Conservation (phyloP, 768 basidiomycete genomes). For the Suillus tomentosus region DNA sequence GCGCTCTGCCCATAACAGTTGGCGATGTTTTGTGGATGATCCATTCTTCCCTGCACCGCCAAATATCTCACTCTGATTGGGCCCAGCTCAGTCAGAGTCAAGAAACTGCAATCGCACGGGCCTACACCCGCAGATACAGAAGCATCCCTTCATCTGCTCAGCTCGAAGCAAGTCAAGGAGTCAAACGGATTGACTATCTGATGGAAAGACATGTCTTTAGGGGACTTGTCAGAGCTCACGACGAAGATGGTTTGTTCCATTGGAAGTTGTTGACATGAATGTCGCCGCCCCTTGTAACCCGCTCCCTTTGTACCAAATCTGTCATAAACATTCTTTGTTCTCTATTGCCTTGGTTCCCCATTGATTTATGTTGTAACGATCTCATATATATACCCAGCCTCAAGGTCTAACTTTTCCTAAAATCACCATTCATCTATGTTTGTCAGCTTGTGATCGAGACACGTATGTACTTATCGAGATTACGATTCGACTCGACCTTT, state of each 20-base stretch:
- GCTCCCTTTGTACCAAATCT: background rate
- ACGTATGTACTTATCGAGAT: background rate
- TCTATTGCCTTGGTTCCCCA: background rate
- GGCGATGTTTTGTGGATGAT: slow-evolving; percentile 59
- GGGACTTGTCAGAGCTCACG: slow-evolving; percentile 35
- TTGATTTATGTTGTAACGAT: background rate
- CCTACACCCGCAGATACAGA: slow-evolving; percentile 38
- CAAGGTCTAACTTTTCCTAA: background rate
- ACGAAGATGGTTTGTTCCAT: slow-evolving; percentile 32
- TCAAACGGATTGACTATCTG: slow-evolving; percentile 43
- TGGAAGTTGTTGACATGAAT: slow-evolving; percentile 30
- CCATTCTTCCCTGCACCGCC: slow-evolving; percentile 47
- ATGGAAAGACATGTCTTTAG: slow-evolving; percentile 37
- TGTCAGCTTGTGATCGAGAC: background rate
- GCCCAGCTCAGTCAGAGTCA: slow-evolving; percentile 27
- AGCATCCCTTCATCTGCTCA: slow-evolving; percentile 32
- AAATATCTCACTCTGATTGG: slow-evolving; percentile 41
- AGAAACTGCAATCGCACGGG: slow-evolving; percentile 36
- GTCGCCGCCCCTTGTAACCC: background rate
- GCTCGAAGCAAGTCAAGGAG: slow-evolving; percentile 39
- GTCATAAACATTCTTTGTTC: background rate
- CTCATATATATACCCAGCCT: background rate
- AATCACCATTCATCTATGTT: background rate
- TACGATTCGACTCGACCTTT: background rate
- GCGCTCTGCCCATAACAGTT: slow-evolving; percentile 49